Base-by-base conservation (phyloP, 352 stramenopile genomes). In the Pythium graminicola region DNA sequence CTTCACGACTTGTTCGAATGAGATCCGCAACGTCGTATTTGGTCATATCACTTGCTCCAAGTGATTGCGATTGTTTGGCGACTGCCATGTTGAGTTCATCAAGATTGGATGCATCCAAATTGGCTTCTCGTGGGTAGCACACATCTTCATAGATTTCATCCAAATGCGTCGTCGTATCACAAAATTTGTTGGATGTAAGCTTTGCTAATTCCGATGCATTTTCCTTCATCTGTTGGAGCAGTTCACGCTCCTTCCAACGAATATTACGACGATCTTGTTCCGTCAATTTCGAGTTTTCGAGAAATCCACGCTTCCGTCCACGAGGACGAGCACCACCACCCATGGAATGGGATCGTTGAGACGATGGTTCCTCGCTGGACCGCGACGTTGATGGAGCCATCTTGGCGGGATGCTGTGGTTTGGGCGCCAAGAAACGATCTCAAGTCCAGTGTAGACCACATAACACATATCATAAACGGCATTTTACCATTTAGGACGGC, bases 71-170 rank as follows among this genome's bases (percentile, higher is more conserved):
- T 66, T 92, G 81, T 56, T 89, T 89, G 27, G 70, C 64, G 10
- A 92, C 74, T 0, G 80, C 76, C 29, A 73, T 70, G 54, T 89
- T 92, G 35, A 92, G 73, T 49, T 92, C 81, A 53, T 92, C 81
- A 32, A 92, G 65, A 50, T 92, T 92, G 29, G 63, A 84, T 17
- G 81, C 81, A 46, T 92, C 81, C 43, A 92, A 48, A 54, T 92
- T 92, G 41, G 81, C 81, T 45, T 92, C 81, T 6, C 81, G 76
- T 29, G 81, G 78, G 58, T 89, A 92, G 56, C 77, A 86, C 33
- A 92, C 79, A 39, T 69, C 67, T 38, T 85, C 75, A 64, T 88
- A 92, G 65, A 92, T 84, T 24, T 81, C 50, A 45, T 92, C 69
- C 17, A 92, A 58, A 65, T 85, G 59, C 33, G 76, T 48, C 32